phyloP scores from a whole-genome alignment of 331 rosid genomes.

The Acacia concinna region DNA sequence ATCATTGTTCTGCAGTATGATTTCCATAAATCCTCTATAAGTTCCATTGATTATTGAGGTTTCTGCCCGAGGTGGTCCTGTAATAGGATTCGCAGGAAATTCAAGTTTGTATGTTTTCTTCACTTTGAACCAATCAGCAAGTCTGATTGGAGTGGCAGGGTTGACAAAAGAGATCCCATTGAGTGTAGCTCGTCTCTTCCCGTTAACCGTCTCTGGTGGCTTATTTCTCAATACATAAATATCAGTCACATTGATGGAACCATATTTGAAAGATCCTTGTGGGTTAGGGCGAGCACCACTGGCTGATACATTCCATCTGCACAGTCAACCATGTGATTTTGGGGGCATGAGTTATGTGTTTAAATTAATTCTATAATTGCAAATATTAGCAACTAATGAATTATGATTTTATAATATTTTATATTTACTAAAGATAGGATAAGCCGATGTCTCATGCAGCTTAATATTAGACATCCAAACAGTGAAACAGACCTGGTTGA shows the following conservation, averaged over 20 bases:
- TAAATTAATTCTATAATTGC: not conserved
- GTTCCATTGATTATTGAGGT: constrained; percentile 61
- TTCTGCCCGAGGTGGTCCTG: constrained; percentile 46
- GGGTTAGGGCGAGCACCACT: constrained; percentile 85
- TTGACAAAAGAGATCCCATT: constrained; percentile 64
- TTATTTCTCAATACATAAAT: constrained; percentile 45
- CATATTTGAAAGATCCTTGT: constrained; percentile 69
- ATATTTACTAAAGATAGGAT: not conserved
- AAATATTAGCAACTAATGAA: not conserved
- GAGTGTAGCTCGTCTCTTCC: constrained; percentile 48
- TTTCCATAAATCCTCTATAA: constrained; percentile 55
- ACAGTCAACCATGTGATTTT: not conserved
- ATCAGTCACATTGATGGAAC: constrained; percentile 56
- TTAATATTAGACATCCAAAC: not conserved
- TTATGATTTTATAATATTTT: not conserved
- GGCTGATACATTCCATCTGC: constrained; percentile 63
- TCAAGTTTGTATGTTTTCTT: constrained; percentile 63
- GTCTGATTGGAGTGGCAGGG: constrained; percentile 62
- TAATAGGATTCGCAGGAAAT: constrained; percentile 49
- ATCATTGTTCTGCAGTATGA: constrained; percentile 21
- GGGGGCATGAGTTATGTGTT: not conserved
- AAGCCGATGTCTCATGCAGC: not conserved
- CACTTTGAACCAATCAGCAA: constrained; percentile 53
- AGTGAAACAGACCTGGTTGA: not conserved
- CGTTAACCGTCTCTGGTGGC: constrained; percentile 45